Evolutionary conservation across 768 basidiomycete genomes (phyloP).

Genomic region (Termitomyces eurrhizus): DNA sequence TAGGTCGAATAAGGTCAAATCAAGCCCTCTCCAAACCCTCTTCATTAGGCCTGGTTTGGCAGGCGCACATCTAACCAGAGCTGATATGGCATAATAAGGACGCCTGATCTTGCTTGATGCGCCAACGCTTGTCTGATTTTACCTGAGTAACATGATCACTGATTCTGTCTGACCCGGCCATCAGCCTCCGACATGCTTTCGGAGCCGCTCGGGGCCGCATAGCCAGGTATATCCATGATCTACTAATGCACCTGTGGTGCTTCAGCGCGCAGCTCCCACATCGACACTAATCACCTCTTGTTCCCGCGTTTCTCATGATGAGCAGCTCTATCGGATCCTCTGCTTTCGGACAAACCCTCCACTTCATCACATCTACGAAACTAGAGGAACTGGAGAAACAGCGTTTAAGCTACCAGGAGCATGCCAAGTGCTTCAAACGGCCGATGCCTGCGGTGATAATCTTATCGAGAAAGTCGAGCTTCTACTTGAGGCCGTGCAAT

Average conservation of each 20-base stretch:
- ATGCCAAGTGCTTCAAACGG: conserved; percentile 29
- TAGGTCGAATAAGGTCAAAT: too few species aligned
- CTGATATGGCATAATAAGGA: too few species aligned
- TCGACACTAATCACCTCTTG: not conserved
- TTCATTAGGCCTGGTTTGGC: too few species aligned
- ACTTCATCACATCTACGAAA: conserved; percentile 41
- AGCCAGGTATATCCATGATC: not conserved
- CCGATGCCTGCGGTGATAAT: conserved; percentile 19
- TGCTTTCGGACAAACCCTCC: conserved; percentile 35
- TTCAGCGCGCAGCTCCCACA: not conserved
- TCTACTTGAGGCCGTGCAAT: conserved; percentile 28
- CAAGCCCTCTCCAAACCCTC: too few species aligned
- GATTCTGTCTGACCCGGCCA: too few species aligned
- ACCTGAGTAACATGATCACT: too few species aligned
- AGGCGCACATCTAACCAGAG: too few species aligned
- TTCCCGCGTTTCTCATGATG: not conserved
- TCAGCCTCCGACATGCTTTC: too few species aligned
- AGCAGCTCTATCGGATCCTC: conserved; percentile 6
- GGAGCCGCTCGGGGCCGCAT: not conserved
- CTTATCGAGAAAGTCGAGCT: conserved; percentile 29
- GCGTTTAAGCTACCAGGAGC: conserved; percentile 28
- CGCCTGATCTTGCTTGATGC: too few species aligned
- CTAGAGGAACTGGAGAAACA: conserved; percentile 41
- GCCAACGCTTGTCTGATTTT: too few species aligned
- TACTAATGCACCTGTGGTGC: not conserved